Conservation (phyloP, 345 rosid genomes). For the Citrus maxima region DNA sequence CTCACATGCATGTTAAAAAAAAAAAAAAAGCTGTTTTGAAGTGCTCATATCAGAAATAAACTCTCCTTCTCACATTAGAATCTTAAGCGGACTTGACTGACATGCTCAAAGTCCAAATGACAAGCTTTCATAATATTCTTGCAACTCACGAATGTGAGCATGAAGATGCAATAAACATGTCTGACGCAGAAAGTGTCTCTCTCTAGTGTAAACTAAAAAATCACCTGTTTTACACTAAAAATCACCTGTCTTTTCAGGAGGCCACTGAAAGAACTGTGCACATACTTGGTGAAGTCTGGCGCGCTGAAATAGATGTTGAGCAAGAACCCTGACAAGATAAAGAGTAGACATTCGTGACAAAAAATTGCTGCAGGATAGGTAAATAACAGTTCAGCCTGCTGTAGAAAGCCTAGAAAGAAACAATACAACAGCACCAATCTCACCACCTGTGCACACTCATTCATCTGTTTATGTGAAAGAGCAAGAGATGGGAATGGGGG, state of each 20-base stretch:
- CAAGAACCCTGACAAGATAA: conserved; percentile 47
- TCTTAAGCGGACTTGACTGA: not conserved
- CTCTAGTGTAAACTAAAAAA: not conserved
- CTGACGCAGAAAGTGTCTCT: not conserved
- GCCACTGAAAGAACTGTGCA: conserved; percentile 71
- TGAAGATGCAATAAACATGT: not conserved
- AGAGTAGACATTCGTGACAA: not conserved
- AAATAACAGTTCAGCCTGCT: not conserved
- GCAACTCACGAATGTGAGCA: not conserved
- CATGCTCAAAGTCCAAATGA: not conserved
- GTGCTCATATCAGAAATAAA: not conserved
- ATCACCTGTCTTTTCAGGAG: conserved; percentile 76
- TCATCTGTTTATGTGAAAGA: not conserved
- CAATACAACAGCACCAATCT: not conserved
- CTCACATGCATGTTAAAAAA: not conserved
- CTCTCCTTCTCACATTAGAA: not conserved
- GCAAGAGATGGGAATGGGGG: not conserved
- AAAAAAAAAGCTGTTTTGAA: not conserved
- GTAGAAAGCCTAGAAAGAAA: not conserved
- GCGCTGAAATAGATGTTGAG: conserved; percentile 53
- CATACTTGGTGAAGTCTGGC: conserved; percentile 58
- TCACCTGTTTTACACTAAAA: conserved; percentile 40
- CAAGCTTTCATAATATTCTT: not conserved
- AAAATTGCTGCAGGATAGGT: not conserved
- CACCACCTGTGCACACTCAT: not conserved